These are phyloP conservation scores for Orychophragmus violaceus DNA, from an alignment of 345 rosid species.

Conservation along the genomic window DNA sequence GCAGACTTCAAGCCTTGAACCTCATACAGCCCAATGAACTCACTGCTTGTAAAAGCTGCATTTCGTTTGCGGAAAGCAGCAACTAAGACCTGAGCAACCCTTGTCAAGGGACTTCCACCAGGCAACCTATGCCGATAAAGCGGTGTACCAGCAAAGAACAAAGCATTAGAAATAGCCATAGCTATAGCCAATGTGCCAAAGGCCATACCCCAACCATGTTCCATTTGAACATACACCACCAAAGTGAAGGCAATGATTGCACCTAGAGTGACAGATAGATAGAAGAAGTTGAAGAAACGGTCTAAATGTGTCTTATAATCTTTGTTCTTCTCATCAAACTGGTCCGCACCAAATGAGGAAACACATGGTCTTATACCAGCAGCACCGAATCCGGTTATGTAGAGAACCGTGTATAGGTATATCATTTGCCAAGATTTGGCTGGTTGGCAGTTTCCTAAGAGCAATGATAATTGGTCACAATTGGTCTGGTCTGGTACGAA, in stretches of 20 bases:
- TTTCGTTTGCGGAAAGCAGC: slow-evolving; percentile 68
- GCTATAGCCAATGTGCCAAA: slow-evolving; percentile 80
- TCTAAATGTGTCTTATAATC: slow-evolving; percentile 73
- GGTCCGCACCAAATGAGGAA: slow-evolving; percentile 93
- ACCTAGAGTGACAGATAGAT: slow-evolving; percentile 72
- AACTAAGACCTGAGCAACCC: too few relatives aligned
- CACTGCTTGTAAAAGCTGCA: slow-evolving; percentile 55
- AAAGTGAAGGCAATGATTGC: slow-evolving; percentile 81
- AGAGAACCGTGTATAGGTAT: slow-evolving; percentile 65
- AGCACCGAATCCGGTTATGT: slow-evolving; percentile 76
- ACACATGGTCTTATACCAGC: slow-evolving; percentile 94
- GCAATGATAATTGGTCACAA: slow-evolving; percentile 56
- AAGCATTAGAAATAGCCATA: slow-evolving; percentile 68
- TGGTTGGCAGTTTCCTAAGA: slow-evolving; percentile 60
- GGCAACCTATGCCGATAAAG: slow-evolving; percentile 85
- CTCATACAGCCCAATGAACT: slow-evolving; percentile 66
- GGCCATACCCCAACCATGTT: slow-evolving; percentile 78
- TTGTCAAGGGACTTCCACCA: slow-evolving; percentile 88
- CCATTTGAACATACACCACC: slow-evolving; percentile 75
- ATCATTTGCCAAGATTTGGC: slow-evolving; percentile 83
- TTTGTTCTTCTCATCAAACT: slow-evolving; percentile 70
- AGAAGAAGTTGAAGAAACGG: slow-evolving; percentile 90
- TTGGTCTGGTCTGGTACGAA: slow-evolving; percentile 56
- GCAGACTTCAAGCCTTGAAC: slow-evolving; percentile 66
- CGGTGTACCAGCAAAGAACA: slow-evolving; percentile 80